These are phyloP conservation scores for Cutaneotrichosporon spelunceum DNA, from an alignment of 1,284 basidiomycete genomes.

Conservation along the genomic window DNA sequence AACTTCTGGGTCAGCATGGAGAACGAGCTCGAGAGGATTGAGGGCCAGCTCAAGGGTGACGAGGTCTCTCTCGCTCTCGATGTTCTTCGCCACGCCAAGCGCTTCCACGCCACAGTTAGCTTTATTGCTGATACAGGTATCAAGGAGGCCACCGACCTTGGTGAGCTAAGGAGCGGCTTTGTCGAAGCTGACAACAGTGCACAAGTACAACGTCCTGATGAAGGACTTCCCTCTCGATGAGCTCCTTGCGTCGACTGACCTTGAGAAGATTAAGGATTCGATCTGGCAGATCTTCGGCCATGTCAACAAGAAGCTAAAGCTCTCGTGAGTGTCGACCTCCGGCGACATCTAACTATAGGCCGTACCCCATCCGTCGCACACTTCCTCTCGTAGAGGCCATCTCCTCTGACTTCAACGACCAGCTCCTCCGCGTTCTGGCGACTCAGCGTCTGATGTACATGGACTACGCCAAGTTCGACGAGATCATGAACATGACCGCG, in stretches of 20 bases:
- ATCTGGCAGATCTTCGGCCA: constrained; percentile 85
- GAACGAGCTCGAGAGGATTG: constrained; percentile 86
- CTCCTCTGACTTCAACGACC: constrained; percentile 93
- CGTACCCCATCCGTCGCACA: constrained; percentile 92
- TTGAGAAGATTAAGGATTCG: constrained; percentile 89
- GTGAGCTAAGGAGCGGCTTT: constrained; percentile 53
- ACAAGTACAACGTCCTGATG: constrained; percentile 98
- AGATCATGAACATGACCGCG: constrained; percentile 70
- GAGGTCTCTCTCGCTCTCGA: constrained; percentile 94
- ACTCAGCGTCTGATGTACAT: constrained; percentile 88
- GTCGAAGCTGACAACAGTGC: constrained; percentile 58
- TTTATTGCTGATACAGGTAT: constrained; percentile 97
- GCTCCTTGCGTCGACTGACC: constrained; percentile 89
- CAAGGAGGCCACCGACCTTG: constrained; percentile 83
- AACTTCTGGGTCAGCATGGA: constrained; percentile 98
- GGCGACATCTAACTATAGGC: constrained; percentile 38
- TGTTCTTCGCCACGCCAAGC: constrained; percentile 89
- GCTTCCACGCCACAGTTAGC: constrained; percentile 95
- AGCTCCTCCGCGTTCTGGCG: constrained; percentile 83
- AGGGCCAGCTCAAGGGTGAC: constrained; percentile 83
- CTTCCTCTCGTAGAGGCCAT: constrained; percentile 97
- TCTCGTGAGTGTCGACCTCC: constrained; percentile 56
- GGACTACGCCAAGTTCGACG: constrained; percentile 90
- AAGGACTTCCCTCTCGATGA: constrained; percentile 98
- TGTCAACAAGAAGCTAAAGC: constrained; percentile 90